These are phyloP conservation scores for Microdochium nivale DNA, from an alignment of 2,329 filamentous ascomycete species.

Conservation along the genomic window DNA sequence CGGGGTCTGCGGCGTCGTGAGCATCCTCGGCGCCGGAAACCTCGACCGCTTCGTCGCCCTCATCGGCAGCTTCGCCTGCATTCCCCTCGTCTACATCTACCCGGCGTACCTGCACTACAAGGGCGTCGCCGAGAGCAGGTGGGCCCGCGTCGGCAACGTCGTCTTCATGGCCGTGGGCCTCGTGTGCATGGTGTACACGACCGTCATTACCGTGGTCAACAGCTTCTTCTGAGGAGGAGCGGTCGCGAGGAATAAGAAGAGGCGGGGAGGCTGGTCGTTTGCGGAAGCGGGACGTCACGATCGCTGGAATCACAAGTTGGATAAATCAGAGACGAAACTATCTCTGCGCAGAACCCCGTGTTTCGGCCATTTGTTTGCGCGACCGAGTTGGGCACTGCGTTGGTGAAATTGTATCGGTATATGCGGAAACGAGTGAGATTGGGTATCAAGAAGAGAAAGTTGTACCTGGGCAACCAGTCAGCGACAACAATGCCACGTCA, in stretches of 20 bases:
- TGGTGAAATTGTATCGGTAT: no score
- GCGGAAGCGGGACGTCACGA: no score
- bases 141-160: constrained; percentile 50
- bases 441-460: no score
- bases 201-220: constrained; percentile 46
- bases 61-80: constrained; percentile 65
- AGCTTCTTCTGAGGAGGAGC: constrained; percentile 22
- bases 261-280: no score
- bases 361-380: no score
- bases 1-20: constrained; percentile 48
- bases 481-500: no score
- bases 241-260: neutral
- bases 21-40: constrained; percentile 57
- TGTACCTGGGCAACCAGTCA: no score
- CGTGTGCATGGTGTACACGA: constrained; percentile 65
- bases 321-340: no score
- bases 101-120: constrained; percentile 63
- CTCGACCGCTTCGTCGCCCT: constrained; percentile 68
- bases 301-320: no score
- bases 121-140: constrained; percentile 49
- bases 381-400: no score
- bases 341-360: no score
- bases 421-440: no score
- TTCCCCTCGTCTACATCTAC: constrained; percentile 71
- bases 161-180: constrained; percentile 53